Base-by-base conservation (phyloP, 1,284 basidiomycete species). In the Coriolopsis trogii region DNA sequence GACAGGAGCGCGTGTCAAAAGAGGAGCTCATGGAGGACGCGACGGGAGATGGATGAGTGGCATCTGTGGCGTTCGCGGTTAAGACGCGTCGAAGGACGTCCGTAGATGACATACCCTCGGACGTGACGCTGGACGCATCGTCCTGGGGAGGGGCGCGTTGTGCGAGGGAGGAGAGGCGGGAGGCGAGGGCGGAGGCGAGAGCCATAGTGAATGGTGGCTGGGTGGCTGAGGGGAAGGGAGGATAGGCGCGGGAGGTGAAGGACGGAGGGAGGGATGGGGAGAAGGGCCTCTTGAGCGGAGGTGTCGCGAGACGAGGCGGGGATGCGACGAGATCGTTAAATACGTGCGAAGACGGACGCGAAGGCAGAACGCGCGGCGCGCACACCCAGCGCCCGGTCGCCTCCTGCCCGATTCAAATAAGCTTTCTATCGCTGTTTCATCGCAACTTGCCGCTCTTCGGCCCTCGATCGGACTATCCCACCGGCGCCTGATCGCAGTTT, bases 51-150 rank as follows among this genome's bases (percentile, higher is more conserved):
- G 41, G 53, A n/a, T n/a, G n/a, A 30, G 55, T 30, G 43, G 53
- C 54, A 54, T 58, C 51, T 55, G 55, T 46, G 31, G 36, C 41
- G 40, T 37, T 24, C 50, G 40, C 43, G 50, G 45, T 53, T 47
- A 58, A 44, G 46, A 56, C 29, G 47, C 21, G 48, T 18, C 38
- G 38, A 4, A 46, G 24, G 29, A 42, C 51, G 38, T 31, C 30
- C n/a, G 37, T 21, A 26, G 40, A 30, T 39, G 26, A 63, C 66
- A 39, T 50, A 68, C 67, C 66, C 53, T 67, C 64, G 21, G 66
- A 67, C 23, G 58, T 40, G 54, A 67, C 56, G 52, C 64, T 65
- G 6, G 60, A 53, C n/a, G 56, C 56, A 50, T 63, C 63, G 40
- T 51, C 58, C 12, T 21, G 53, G 31, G 47, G 56, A 55, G 48